Conservation (phyloP, 768 basidiomycete species). For the Tubosaeta sp. region DNA sequence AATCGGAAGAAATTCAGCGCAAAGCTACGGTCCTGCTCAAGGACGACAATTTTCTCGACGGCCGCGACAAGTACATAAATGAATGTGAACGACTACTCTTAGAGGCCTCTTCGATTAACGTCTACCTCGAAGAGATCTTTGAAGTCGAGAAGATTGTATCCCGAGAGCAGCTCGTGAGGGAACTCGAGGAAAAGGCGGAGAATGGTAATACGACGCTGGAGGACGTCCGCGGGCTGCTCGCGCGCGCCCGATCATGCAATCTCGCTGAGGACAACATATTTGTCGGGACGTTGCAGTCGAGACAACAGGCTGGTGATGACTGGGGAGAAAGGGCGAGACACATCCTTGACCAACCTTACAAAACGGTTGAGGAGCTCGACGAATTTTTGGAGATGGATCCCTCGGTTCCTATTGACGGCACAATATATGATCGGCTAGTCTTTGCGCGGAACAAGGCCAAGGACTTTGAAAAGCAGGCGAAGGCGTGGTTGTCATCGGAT, state of each 20-base stretch:
- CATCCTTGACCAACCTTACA: constrained; percentile 63
- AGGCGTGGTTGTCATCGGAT: constrained; percentile 62
- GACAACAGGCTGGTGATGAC: constrained; percentile 60
- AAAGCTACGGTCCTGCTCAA: constrained; percentile 53
- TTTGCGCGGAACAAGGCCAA: constrained; percentile 62
- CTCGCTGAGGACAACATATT: constrained; percentile 62
- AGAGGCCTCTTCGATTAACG: constrained; percentile 72
- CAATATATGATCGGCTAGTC: constrained; percentile 62
- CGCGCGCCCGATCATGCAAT: constrained; percentile 65
- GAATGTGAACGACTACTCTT: constrained; percentile 70
- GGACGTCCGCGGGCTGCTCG: constrained; percentile 70
- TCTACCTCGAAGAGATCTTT: constrained; percentile 74
- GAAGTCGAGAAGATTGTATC: constrained; percentile 79
- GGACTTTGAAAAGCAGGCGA: constrained; percentile 78
- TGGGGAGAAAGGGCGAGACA: constrained; percentile 75
- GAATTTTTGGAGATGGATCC: constrained; percentile 63
- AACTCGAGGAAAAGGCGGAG: constrained; percentile 70
- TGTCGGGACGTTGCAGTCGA: constrained; percentile 59
- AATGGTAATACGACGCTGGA: constrained; percentile 64
- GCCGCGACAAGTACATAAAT: constrained; percentile 54
- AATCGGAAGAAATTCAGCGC: constrained; percentile 60
- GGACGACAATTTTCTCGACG: constrained; percentile 36
- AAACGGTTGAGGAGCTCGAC: constrained; percentile 74
- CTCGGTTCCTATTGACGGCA: constrained; percentile 65
- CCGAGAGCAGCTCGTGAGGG: constrained; percentile 70